Conservation (phyloP, 1,284 basidiomycete genomes). For the Leccinum griseonigrum region DNA sequence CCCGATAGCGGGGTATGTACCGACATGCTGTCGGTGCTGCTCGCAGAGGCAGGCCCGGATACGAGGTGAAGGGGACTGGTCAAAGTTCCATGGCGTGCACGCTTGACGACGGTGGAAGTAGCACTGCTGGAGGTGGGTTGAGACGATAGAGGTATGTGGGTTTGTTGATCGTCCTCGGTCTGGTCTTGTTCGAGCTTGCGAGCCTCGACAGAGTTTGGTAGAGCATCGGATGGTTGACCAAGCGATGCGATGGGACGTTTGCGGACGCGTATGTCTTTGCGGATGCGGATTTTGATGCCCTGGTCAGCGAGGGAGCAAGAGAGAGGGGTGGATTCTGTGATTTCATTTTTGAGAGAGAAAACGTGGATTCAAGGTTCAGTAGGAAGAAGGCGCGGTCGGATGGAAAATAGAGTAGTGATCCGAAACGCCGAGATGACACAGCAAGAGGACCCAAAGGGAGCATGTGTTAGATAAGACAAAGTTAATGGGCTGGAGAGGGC, state of each 20-base stretch:
- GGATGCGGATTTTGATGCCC: conserved; percentile 90
- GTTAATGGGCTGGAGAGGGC: conserved; percentile 20
- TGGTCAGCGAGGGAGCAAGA: conserved; percentile 89
- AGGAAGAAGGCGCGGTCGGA: conserved; percentile 6
- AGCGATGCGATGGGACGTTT: conserved; percentile 55
- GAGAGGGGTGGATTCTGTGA: conserved; percentile 78
- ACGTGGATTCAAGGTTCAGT: conserved; percentile 2
- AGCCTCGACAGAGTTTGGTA: conserved; percentile 13
- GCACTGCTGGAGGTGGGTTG: conserved; percentile 10
- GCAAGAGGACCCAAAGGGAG: conserved; percentile 12
- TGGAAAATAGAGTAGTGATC: conserved; percentile 22
- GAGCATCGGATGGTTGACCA: conserved; percentile 38
- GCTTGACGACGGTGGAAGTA: conserved; percentile 16
- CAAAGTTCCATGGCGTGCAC: conserved; percentile 31
- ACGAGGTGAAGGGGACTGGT: conserved; percentile 21
- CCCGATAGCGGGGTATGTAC: conserved; percentile 20
- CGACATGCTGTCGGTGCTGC: conserved; percentile 17
- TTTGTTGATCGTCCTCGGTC: conserved; percentile 23
- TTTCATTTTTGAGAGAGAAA: conserved; percentile 1
- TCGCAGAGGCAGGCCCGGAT: conserved; percentile 18
- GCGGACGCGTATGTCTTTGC: conserved; percentile 82
- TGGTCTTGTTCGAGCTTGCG: conserved; percentile 29
- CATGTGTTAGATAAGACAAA: conserved; percentile 24
- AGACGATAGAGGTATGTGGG: conserved; percentile 10
- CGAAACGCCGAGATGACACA: conserved; percentile 14